Conservation (phyloP, 768 basidiomycete genomes). For the Kwoniella sp. region DNA sequence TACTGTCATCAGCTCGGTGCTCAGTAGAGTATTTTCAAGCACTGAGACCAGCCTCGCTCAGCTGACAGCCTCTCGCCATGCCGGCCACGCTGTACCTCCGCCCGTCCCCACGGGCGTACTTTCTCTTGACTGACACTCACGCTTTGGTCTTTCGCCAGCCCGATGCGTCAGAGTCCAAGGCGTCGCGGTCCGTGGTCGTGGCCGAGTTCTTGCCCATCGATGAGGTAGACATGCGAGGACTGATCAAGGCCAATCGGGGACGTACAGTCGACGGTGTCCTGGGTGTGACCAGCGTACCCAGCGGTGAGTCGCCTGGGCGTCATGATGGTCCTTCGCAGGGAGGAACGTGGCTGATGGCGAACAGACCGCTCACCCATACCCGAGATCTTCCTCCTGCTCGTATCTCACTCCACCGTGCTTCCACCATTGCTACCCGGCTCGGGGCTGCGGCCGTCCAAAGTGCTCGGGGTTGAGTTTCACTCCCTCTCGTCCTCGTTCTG, state of each 20-base stretch:
- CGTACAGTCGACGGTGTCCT: conserved; percentile 72
- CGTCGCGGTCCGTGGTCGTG: conserved; percentile 55
- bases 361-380: conserved; percentile 39
- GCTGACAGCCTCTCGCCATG: conserved; percentile 26
- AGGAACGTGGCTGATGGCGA: background rate
- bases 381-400: conserved; percentile 71
- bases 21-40: too few species aligned
- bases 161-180: conserved; percentile 32
- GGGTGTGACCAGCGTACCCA: conserved; percentile 55
- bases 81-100: conserved; percentile 45
- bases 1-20: too few species aligned
- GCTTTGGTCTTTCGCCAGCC: conserved; percentile 46
- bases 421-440: conserved; percentile 59
- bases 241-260: conserved; percentile 66
- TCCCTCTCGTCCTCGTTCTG: conserved; percentile 76
- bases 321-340: background rate
- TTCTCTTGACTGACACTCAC: conserved; percentile 39
- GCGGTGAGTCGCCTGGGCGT: conserved; percentile 33
- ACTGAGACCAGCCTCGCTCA: too few species aligned
- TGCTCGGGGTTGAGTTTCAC: conserved; percentile 85
- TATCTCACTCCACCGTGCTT: conserved; percentile 68
- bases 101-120: conserved; percentile 38
- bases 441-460: conserved; percentile 60
- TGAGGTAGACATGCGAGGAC: conserved; percentile 63
- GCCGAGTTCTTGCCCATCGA: conserved; percentile 78